phyloP scores from a whole-genome alignment of 192 early-diverging fungal genomes.

The Mortierella alpina region DNA sequence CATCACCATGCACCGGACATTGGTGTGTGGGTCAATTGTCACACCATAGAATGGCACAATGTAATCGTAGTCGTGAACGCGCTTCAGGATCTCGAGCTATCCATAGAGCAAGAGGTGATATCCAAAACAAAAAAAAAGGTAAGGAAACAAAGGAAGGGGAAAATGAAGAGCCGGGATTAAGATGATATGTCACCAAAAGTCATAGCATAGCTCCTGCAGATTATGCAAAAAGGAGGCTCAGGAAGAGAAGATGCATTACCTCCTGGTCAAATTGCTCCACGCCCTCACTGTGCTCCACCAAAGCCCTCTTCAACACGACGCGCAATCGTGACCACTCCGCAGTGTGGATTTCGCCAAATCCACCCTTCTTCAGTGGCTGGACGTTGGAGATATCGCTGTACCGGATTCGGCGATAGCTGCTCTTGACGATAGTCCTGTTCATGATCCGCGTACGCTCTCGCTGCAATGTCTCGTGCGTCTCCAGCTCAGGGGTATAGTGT shows the following conservation, averaged over 20 bases:
- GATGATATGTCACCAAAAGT: neutral
- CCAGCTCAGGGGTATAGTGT: slow-evolving; percentile 25
- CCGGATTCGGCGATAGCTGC: slow-evolving; percentile 26
- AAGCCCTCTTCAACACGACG: slow-evolving; percentile 38
- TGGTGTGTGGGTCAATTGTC: slow-evolving; percentile 25
- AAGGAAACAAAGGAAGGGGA: neutral
- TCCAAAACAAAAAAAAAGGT: too few relatives aligned
- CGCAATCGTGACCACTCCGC: slow-evolving; percentile 44
- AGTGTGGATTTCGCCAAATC: slow-evolving; percentile 49
- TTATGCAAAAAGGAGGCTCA: neutral
- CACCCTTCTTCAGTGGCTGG: slow-evolving; percentile 44
- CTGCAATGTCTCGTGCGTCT: slow-evolving; percentile 43
- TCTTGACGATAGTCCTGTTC: slow-evolving; percentile 18
- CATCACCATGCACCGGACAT: slow-evolving; percentile 44
- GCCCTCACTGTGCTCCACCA: slow-evolving; percentile 29
- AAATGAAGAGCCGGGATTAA: neutral
- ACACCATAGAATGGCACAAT: slow-evolving; percentile 51
- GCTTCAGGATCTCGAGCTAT: slow-evolving; percentile 46
- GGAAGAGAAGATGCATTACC: slow-evolving; percentile 13
- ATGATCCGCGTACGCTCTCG: slow-evolving; percentile 45
- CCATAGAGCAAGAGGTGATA: too few relatives aligned
- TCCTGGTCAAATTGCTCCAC: slow-evolving; percentile 52
- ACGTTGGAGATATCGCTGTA: slow-evolving; percentile 34
- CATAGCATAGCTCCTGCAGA: neutral
- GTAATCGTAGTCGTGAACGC: slow-evolving; percentile 51